Conservation (phyloP, 306 rosid genomes). For the Prunus kanzakura region DNA sequence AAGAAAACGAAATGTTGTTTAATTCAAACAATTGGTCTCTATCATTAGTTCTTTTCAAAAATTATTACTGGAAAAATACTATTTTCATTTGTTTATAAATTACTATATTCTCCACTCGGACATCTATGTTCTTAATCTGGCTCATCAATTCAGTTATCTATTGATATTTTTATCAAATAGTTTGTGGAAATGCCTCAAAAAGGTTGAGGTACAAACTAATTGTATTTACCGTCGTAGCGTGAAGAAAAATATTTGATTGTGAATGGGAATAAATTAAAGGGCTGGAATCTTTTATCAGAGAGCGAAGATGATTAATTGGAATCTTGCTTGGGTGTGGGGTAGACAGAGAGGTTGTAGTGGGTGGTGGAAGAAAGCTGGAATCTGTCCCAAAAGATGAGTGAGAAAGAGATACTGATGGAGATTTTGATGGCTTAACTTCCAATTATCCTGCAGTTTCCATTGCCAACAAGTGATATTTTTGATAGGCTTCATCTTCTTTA, state of each 20-base stretch:
- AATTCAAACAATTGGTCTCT: not conserved
- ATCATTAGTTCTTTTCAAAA: not conserved
- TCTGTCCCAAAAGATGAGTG: not conserved
- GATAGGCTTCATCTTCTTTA: not conserved
- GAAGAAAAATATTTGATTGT: not conserved
- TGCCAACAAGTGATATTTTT: not conserved
- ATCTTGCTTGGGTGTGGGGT: not conserved
- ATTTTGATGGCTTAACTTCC: conserved; percentile 1
- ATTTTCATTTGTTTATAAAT: not conserved
- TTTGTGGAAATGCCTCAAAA: not conserved
- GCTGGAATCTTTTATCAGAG: not conserved
- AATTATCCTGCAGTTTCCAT: not conserved
- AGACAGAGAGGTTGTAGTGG: not conserved
- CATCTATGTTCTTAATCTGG: no score
- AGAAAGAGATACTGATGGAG: not conserved
- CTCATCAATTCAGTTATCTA: no score
- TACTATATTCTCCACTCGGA: no score
- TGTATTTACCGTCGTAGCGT: not conserved
- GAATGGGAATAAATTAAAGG: not conserved
- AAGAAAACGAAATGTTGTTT: not conserved
- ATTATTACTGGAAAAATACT: not conserved
- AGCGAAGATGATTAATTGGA: not conserved
- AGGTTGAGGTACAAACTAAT: not conserved
- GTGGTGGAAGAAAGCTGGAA: conserved; percentile 5
- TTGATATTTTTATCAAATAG: no score